These are phyloP conservation scores for Daldinia decipiens DNA, from an alignment of 495 filamentous ascomycete genomes.

Conservation along the genomic window DNA sequence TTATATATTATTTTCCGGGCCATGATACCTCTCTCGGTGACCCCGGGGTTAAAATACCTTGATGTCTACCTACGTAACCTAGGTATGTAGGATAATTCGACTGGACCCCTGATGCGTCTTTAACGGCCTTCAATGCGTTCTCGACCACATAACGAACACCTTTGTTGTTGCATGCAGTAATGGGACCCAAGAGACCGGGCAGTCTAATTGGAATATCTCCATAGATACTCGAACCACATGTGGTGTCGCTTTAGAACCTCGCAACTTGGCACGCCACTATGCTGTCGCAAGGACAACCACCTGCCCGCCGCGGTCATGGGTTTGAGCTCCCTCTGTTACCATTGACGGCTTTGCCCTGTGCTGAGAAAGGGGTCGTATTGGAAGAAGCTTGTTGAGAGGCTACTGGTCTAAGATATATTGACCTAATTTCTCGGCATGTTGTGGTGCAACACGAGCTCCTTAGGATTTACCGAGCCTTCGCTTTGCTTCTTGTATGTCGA, in stretches of 20 bases:
- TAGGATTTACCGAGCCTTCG: not conserved
- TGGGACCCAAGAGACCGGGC: not conserved
- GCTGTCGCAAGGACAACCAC: constrained; percentile 7
- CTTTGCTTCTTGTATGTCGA: not conserved
- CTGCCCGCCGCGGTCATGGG: not conserved
- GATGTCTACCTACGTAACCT: not conserved
- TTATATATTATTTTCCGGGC: constrained; percentile 20
- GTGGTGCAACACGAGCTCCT: not conserved
- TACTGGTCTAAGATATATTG: not conserved
- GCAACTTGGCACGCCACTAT: not conserved
- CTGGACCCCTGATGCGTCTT: not conserved
- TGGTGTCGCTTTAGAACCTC: constrained; percentile 7
- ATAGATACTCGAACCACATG: not conserved
- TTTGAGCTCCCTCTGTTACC: not conserved
- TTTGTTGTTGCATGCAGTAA: not conserved
- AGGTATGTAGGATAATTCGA: constrained; percentile 13
- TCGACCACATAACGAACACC: not conserved
- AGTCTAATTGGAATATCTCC: constrained; percentile 6
- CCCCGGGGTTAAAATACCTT: not conserved
- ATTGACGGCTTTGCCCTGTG: not conserved
- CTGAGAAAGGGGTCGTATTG: constrained; percentile 29
- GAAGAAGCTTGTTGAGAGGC: constrained; percentile 20
- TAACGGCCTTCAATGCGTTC: not conserved
- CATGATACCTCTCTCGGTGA: constrained; percentile 10
- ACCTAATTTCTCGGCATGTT: not conserved